Conservation (phyloP, 371 early-diverging fungal species). For the Batkoa obscura region DNA sequence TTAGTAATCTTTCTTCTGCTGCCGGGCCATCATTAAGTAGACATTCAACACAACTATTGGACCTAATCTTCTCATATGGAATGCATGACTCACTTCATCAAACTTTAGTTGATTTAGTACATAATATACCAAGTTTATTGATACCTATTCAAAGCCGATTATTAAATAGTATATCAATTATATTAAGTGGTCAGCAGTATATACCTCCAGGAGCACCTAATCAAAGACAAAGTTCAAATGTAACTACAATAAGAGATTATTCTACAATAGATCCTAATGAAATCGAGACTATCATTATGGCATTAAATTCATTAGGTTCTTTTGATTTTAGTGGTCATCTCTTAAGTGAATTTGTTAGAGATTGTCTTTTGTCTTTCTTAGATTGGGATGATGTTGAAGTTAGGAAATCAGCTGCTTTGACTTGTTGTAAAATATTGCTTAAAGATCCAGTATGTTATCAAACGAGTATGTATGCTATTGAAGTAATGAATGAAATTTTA, state of each 20-base stretch:
- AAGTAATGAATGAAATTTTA: conserved; percentile 74
- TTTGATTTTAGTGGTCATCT: conserved; percentile 76
- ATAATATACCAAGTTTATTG: conserved; percentile 62
- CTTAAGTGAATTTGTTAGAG: conserved; percentile 78
- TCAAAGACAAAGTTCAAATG: too few species aligned
- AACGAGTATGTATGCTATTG: conserved; percentile 64
- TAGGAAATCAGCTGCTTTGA: conserved; percentile 70
- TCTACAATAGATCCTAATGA: background rate
- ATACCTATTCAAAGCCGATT: conserved; percentile 79
- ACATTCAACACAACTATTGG: conserved; percentile 71
- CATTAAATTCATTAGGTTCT: conserved; percentile 64
- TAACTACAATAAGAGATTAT: too few species aligned
- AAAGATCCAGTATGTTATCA: conserved; percentile 56
- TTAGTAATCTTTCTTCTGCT: conserved; percentile 71
- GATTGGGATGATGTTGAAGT: conserved; percentile 69
- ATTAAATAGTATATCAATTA: conserved; percentile 71
- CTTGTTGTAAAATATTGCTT: conserved; percentile 66
- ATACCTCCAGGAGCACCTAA: conserved; percentile 62
- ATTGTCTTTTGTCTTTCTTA: conserved; percentile 66
- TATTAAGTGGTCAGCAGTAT: conserved; percentile 70
- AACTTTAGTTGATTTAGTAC: conserved; percentile 61
- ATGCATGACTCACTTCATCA: conserved; percentile 63
- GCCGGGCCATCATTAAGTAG: conserved; percentile 77
- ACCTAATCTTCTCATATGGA: conserved; percentile 79
- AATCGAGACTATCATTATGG: conserved; percentile 59